Evolutionary conservation across 192 early-diverging fungal species (phyloP), one percentile per base, ranked within the genome.

Genomic region (Coemansia sp.): DNA sequence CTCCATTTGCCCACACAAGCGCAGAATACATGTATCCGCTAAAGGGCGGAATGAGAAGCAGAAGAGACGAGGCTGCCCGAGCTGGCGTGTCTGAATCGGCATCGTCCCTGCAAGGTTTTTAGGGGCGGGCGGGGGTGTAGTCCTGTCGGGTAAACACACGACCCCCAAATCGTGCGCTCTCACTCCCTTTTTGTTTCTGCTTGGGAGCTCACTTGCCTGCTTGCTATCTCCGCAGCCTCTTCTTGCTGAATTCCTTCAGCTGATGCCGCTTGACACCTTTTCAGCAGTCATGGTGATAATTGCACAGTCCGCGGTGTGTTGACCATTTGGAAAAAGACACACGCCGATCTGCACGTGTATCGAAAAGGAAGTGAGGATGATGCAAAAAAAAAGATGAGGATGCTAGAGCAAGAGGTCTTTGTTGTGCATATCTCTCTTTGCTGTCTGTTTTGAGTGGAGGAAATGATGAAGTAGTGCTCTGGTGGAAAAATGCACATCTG

Each of bases 301-400:
- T 39, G 21, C 39, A 59, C 39, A 41, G 46, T n/a, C 12, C 16
- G 46, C 46, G 46, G 46, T 47, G 16, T n/a, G 16, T 41, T 59
- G 57, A 59, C 57, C 57, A 59, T 41, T 59, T 11, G 37, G 16
- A 41, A 59, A 59, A 41, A 59, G 36, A 52, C 11, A 26, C 5
- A 18, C 16, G 39, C 16, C 39, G 57, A 59, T 59, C 57, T 59
- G 57, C 57, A 41, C 57, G 57, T 59, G 57, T 59, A 40, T 37
- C 57, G 39, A 54, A 26, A 54, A 26, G 51, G 51, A 54, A 54
- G 10, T 6, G 48, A 54, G 12, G 7, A 6, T 54, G 18, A 26
- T 26, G 26, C 26, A 26, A 26, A 26, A 26, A 26, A 26, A 26
- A 26, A 26, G 26, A 26, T 26, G 26, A 26, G 3, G 26, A 26